Conservation (phyloP, 768 basidiomycete genomes). For the Tricholoma sp. region DNA sequence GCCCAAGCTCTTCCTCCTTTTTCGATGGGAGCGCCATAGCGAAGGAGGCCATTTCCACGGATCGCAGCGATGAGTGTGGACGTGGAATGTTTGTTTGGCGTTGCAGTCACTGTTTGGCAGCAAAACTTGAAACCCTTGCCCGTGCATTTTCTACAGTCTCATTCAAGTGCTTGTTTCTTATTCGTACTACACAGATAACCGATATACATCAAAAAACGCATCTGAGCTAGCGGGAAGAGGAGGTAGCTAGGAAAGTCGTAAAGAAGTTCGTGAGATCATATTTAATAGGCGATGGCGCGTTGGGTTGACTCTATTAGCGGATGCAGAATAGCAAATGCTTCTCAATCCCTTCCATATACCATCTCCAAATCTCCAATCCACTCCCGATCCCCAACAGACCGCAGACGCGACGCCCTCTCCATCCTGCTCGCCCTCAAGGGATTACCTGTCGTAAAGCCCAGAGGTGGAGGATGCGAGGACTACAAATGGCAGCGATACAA, state of each 20-base stretch:
- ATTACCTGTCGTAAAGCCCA: conserved; percentile 20
- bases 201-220: conserved; percentile 8
- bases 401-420: conserved; percentile 69
- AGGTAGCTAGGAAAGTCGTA: conserved; percentile 4
- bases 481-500: conserved; percentile 37
- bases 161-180: not conserved
- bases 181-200: conserved; percentile 10
- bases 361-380: conserved; percentile 9
- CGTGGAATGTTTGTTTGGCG: conserved; percentile 40
- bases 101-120: conserved; percentile 16
- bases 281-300: conserved; percentile 1
- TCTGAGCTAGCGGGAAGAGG: conserved; percentile 6
- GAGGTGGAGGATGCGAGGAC: conserved; percentile 68
- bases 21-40: conserved; percentile 81
- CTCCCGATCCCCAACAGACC: conserved; percentile 13
- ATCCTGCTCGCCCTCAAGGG: conserved; percentile 52
- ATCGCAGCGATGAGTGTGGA: conserved; percentile 21
- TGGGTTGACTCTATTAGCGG: not conserved
- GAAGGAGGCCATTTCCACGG: conserved; percentile 42
- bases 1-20: conserved; percentile 94
- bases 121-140: not conserved
- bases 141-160: too few species aligned
- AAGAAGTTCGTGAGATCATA: conserved; percentile 10
- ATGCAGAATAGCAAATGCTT: not conserved
- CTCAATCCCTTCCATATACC: conserved; percentile 4